Percentiles rank a stretch among this genome's conserved stretches.
Evolutionary conservation across 2,329 filamentous ascomycete species (phyloP).

Genomic region (Sclerotinia minor): DNA sequence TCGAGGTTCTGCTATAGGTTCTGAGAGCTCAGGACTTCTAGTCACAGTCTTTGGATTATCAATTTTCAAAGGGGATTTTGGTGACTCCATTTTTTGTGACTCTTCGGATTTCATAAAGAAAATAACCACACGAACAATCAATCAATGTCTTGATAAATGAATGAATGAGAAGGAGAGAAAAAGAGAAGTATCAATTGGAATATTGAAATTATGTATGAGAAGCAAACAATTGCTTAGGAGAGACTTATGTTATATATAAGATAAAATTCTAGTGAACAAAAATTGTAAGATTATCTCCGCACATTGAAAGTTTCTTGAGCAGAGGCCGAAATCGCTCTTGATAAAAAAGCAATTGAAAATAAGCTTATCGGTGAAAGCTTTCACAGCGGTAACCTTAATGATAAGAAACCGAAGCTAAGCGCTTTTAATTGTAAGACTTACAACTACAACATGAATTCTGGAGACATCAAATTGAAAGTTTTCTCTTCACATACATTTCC

Average conservation of each 20-base stretch:
- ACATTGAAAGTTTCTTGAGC: slow-evolving; percentile 5
- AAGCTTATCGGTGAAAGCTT: slow-evolving; percentile 15
- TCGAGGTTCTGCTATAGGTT: slow-evolving; percentile 29
- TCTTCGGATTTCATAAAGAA: slow-evolving; percentile 13
- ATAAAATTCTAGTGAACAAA: background rate
- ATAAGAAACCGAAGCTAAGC: slow-evolving; percentile 12
- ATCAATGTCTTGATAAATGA: background rate
- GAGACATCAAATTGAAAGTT: background rate
- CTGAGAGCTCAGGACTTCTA: slow-evolving; percentile 22
- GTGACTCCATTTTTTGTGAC: slow-evolving; percentile 14
- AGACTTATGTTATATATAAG: background rate
- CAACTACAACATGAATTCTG: background rate
- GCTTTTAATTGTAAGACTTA: background rate
- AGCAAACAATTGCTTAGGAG: slow-evolving; percentile 3
- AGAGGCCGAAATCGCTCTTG: slow-evolving; percentile 7
- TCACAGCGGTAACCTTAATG: background rate
- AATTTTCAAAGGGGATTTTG: slow-evolving; percentile 18
- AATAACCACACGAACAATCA: background rate
- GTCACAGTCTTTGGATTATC: slow-evolving; percentile 22
- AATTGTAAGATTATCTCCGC: slow-evolving; percentile 8
- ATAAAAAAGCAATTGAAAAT: slow-evolving; percentile 1
- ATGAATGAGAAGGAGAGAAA: background rate
- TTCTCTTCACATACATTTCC: background rate
- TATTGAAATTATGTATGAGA: background rate
- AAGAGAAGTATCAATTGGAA: slow-evolving; percentile 9